Base-by-base conservation (phyloP, 495 filamentous ascomycete genomes). In the Staphylotrichum tortipilum region DNA sequence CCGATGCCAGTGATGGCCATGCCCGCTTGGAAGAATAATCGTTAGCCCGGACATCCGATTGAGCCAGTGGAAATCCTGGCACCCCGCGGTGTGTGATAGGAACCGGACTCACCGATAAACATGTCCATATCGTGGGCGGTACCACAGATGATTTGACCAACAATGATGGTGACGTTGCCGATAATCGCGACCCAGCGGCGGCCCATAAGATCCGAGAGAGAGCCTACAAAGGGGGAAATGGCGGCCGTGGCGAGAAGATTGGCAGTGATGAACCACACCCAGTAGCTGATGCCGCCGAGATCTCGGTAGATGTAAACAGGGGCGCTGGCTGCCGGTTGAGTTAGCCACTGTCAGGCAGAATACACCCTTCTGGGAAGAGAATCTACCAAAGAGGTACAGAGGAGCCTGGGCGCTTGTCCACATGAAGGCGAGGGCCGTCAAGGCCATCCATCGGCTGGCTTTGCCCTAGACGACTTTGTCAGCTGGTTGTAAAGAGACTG, bases 241-340 rank as follows among this genome's bases (percentile, higher is more conserved):
- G 77, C 79, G 3, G 84, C 82, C 2, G 84, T 74, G 34, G 81
- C 71, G 8, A 88, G 75, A 3, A 88, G 67, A 56, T 88, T 81
- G 15, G 76, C 81, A 2, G 85, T 69, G 33, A 84, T 76, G 69
- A 86, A 80, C 84, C 84, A 87, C n/a, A 84, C 71, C 78, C 79
- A 87, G 55, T 80, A 67, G 59, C 83, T 78, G 9, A 70, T 59
- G 37, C 83, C 84, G 18, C 82, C 83, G 53, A 88, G 80, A 15
- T 79, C 74, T 9, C 64, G 58, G 58, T 85, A 85, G 41, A 88
- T 82, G 59, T 58, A 63, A 17, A 57, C 54, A 2, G 62, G 62
- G 0, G 47, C 62, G 12, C 50, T 53, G 34, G 54, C 62, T 63
- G 34, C 12, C 10, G 15, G 1, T n/a, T 21, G 4, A 22, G 37